These are phyloP conservation scores for Pseudocercospora cruenta DNA, from an alignment of 2,329 filamentous ascomycete genomes.

Conservation along the genomic window DNA sequence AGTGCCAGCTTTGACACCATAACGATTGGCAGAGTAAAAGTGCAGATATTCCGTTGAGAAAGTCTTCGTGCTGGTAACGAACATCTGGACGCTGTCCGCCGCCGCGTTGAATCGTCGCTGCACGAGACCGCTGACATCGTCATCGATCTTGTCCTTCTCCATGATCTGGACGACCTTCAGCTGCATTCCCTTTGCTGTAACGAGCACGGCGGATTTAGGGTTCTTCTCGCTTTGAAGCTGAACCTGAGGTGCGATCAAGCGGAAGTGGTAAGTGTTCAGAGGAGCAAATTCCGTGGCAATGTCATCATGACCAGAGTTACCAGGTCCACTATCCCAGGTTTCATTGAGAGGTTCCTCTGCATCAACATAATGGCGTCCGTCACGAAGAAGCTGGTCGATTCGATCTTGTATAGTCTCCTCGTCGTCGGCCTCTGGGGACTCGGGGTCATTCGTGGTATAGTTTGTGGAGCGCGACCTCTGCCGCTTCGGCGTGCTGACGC, in stretches of 20 bases:
- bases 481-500: slow-evolving; percentile 26
- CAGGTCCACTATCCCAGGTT: slow-evolving; percentile 43
- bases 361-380: slow-evolving; percentile 80
- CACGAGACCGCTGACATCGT: slow-evolving; percentile 91
- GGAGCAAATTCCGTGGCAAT: slow-evolving; percentile 86
- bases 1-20: slow-evolving; percentile 80
- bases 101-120: slow-evolving; percentile 91
- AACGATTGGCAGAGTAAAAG: slow-evolving; percentile 91
- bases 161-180: slow-evolving; percentile 97
- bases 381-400: slow-evolving; percentile 81
- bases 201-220: slow-evolving; percentile 91
- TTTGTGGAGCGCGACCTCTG: slow-evolving; percentile 32
- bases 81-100: slow-evolving; percentile 98
- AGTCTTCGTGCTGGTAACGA: slow-evolving; percentile 91
- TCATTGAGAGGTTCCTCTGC: slow-evolving; percentile 62
- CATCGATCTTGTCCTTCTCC: slow-evolving; percentile 90
- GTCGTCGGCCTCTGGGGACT: slow-evolving; percentile 59
- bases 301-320: slow-evolving; percentile 58
- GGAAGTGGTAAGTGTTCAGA: slow-evolving; percentile 91
- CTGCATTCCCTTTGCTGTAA: slow-evolving; percentile 97
- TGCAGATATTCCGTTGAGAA: slow-evolving; percentile 83
- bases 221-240: slow-evolving; percentile 99
- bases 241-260: slow-evolving; percentile 94
- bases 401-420: slow-evolving; percentile 76
- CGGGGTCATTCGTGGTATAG: slow-evolving; percentile 40